phyloP scores from a whole-genome alignment of 495 filamentous ascomycete genomes.

The Aspergillus diversus region DNA sequence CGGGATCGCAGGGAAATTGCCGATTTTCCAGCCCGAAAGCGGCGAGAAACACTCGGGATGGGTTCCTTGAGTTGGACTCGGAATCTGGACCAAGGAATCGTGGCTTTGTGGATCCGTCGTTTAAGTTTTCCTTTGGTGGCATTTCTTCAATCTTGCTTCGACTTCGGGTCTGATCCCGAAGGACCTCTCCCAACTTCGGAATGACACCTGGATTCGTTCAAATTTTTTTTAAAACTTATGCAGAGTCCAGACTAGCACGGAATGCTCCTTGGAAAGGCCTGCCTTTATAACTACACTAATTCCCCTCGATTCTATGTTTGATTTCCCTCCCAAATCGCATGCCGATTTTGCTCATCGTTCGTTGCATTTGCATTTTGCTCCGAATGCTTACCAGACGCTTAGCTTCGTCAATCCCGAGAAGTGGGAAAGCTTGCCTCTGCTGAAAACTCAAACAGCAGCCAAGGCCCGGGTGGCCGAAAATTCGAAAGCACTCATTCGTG shows the following conservation, averaged over 20 bases:
- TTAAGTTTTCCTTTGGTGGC: neutral
- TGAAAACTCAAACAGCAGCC: conserved; percentile 2
- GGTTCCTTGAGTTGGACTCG: neutral
- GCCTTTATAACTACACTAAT: neutral
- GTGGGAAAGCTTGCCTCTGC: conserved; percentile 3
- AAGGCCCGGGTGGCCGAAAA: conserved; percentile 4
- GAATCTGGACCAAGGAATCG: neutral
- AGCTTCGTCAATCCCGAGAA: neutral
- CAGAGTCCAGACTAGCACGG: neutral
- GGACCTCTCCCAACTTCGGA: neutral
- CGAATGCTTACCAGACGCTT: neutral
- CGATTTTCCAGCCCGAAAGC: neutral
- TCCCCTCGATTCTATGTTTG: neutral
- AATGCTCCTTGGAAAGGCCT: neutral
- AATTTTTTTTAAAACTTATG: neutral
- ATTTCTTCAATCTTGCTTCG: too few species aligned
- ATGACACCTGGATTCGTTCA: neutral
- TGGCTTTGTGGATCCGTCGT: neutral
- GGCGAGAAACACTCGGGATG: neutral
- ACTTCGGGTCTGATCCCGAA: conserved; percentile 1
- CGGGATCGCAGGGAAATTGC: neutral
- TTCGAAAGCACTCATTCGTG: neutral
- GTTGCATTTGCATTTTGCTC: neutral
- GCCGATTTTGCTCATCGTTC: neutral
- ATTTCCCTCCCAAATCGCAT: neutral